phyloP scores from a whole-genome alignment of 2,329 filamentous ascomycete species.

The Aspergillus udagawae region DNA sequence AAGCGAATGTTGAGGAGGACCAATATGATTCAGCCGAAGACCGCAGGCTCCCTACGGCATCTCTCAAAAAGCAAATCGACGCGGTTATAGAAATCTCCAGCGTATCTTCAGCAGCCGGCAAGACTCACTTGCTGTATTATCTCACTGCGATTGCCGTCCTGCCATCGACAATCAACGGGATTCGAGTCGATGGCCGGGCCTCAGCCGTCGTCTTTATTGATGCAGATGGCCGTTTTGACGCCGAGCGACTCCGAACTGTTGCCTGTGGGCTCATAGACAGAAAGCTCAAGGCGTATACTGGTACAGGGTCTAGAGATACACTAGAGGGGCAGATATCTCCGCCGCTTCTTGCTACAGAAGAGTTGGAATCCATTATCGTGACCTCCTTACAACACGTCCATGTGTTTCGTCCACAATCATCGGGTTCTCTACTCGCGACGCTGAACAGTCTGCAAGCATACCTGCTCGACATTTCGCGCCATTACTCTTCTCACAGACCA shows the following conservation, averaged over 20 bases:
- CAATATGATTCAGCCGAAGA: not conserved
- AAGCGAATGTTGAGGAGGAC: not conserved
- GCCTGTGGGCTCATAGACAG: slow-evolving; percentile 23
- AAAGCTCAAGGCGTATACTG: slow-evolving; percentile 2
- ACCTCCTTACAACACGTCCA: slow-evolving; percentile 53
- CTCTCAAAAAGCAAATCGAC: slow-evolving; percentile 6
- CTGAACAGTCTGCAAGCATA: slow-evolving; percentile 47
- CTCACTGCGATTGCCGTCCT: slow-evolving; percentile 51
- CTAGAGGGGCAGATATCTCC: not conserved
- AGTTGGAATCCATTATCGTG: slow-evolving; percentile 28
- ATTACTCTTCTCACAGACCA: slow-evolving; percentile 44
- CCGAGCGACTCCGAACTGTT: slow-evolving; percentile 41
- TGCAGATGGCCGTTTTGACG: slow-evolving; percentile 52
- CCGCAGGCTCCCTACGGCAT: not conserved
- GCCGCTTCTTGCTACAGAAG: slow-evolving; percentile 3
- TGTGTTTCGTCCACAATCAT: slow-evolving; percentile 54
- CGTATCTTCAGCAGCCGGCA: slow-evolving; percentile 49
- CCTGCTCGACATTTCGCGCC: slow-evolving; percentile 43
- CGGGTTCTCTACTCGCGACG: slow-evolving; percentile 47
- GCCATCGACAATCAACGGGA: slow-evolving; percentile 33
- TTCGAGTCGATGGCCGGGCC: slow-evolving; percentile 42
- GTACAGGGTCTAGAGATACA: not conserved
- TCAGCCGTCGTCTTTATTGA: slow-evolving; percentile 55
- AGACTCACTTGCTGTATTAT: slow-evolving; percentile 57
- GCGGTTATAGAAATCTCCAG: slow-evolving; percentile 54